These are phyloP conservation scores for Populus hybrid DNA, from an alignment of 441 rosid species.

Conservation along the genomic window DNA sequence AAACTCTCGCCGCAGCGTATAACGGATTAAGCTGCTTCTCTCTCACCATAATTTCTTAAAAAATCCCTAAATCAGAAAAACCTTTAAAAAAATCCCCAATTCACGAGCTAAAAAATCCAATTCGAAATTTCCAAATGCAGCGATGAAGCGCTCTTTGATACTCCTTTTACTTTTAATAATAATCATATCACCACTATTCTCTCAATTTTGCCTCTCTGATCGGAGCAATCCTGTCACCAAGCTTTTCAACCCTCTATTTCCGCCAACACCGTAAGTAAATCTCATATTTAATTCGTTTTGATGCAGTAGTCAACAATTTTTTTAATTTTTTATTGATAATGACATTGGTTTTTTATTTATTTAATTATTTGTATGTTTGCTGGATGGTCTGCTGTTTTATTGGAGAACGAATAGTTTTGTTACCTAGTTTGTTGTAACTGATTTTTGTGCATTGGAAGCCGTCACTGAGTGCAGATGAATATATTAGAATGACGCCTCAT, in stretches of 20 bases:
- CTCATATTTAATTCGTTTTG: slow-evolving; percentile 3
- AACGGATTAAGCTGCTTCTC: slow-evolving; percentile 21
- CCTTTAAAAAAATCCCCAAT: slow-evolving; percentile 14
- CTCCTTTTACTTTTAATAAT: slow-evolving; percentile 33
- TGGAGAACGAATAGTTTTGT: slow-evolving; percentile 26
- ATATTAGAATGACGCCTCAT: slow-evolving; percentile 50
- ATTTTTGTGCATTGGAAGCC: slow-evolving; percentile 39
- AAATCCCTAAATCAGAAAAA: not conserved
- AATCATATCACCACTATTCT: slow-evolving; percentile 40
- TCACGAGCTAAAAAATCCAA: not conserved
- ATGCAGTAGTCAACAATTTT: slow-evolving; percentile 37
- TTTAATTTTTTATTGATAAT: slow-evolving; percentile 24
- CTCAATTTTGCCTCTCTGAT: slow-evolving; percentile 34
- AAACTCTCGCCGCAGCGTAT: no score
- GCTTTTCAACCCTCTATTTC: slow-evolving; percentile 30
- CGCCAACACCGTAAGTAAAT: slow-evolving; percentile 44
- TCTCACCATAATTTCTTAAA: slow-evolving; percentile 34
- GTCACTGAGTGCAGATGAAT: slow-evolving; percentile 50
- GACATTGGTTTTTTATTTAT: not conserved
- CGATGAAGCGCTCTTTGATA: slow-evolving; percentile 51
- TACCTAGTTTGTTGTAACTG: not conserved
- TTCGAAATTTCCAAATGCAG: slow-evolving; percentile 7
- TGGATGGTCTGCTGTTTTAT: not conserved
- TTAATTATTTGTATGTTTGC: slow-evolving; percentile 22
- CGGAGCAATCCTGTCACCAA: slow-evolving; percentile 17